Conservation (phyloP, 2,329 filamentous ascomycete species). For the Cercospora sojina region DNA sequence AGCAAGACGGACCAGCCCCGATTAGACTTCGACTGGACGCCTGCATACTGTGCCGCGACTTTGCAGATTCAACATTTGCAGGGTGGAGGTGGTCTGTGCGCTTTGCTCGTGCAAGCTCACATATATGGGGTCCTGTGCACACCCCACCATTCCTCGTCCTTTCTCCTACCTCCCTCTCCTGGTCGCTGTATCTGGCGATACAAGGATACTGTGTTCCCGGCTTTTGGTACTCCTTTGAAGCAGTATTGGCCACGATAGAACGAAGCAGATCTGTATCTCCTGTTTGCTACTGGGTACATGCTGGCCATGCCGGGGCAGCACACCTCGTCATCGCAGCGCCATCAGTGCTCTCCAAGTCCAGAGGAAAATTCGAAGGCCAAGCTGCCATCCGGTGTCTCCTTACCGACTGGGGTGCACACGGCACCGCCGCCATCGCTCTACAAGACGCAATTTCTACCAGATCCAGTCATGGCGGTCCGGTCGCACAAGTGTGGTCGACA, state of each 20-base stretch:
- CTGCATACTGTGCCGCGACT: slow-evolving; percentile 7
- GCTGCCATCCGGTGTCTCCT: neutral
- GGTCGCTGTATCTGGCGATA: neutral
- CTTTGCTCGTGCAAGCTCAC: slow-evolving; percentile 14
- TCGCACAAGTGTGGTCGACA: neutral
- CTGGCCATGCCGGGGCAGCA: neutral
- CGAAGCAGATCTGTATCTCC: neutral
- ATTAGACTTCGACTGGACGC: neutral
- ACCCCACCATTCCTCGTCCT: slow-evolving; percentile 16
- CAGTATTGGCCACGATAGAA: neutral
- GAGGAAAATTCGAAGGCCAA: neutral
- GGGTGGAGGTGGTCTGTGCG: slow-evolving; percentile 10
- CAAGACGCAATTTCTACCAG: slow-evolving; percentile 15
- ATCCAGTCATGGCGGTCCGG: neutral
- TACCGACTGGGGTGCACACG: neutral
- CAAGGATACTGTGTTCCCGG: neutral
- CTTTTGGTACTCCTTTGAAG: neutral
- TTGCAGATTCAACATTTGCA: slow-evolving; percentile 13
- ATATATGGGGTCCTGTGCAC: slow-evolving; percentile 15
- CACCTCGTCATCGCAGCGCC: neutral
- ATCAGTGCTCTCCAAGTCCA: neutral
- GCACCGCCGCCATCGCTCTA: slow-evolving; percentile 19
- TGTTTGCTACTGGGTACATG: neutral
- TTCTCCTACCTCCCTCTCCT: slow-evolving; percentile 1
- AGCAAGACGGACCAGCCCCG: neutral